These are phyloP conservation scores for Cudoniella acicularis DNA, from an alignment of 495 filamentous ascomycete genomes.

Conservation along the genomic window DNA sequence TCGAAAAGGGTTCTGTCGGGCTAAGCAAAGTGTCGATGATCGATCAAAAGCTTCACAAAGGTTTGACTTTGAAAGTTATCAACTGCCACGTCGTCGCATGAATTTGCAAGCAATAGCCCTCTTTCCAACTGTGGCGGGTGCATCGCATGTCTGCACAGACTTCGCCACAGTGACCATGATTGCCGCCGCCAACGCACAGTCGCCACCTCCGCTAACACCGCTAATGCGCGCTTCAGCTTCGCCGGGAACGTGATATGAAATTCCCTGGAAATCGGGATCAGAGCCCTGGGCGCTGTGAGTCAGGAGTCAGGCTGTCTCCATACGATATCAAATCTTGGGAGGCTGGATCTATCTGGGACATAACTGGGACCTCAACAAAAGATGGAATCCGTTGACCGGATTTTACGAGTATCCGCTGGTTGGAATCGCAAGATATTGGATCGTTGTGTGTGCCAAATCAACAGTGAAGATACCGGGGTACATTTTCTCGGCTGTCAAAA, in stretches of 20 bases:
- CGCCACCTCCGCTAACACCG: too few species aligned
- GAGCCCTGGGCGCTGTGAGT: not conserved
- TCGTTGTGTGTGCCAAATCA: not conserved
- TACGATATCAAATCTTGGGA: not conserved
- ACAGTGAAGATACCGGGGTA: not conserved
- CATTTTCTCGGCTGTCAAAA: constrained; percentile 1
- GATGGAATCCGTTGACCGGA: not conserved
- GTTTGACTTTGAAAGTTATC: constrained; percentile 11
- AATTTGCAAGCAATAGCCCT: constrained; percentile 4
- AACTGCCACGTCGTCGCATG: constrained; percentile 23
- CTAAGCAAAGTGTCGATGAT: not conserved
- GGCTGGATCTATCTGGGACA: not conserved
- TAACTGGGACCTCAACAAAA: constrained; percentile 6
- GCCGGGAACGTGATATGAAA: constrained; percentile 11
- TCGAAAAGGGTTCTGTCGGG: constrained; percentile 3
- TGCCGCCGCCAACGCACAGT: constrained; percentile 15
- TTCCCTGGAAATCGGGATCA: constrained; percentile 6
- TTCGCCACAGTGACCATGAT: constrained; percentile 19
- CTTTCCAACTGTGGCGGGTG: constrained; percentile 13
- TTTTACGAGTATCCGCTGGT: not conserved
- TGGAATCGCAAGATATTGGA: not conserved
- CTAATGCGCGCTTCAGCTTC: constrained; percentile 25
- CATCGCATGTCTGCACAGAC: constrained; percentile 15
- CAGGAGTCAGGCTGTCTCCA: not conserved
- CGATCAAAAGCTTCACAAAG: not conserved